These are phyloP conservation scores for Fusarium verrucosum DNA, from an alignment of 2,329 filamentous ascomycete genomes.

Conservation along the genomic window DNA sequence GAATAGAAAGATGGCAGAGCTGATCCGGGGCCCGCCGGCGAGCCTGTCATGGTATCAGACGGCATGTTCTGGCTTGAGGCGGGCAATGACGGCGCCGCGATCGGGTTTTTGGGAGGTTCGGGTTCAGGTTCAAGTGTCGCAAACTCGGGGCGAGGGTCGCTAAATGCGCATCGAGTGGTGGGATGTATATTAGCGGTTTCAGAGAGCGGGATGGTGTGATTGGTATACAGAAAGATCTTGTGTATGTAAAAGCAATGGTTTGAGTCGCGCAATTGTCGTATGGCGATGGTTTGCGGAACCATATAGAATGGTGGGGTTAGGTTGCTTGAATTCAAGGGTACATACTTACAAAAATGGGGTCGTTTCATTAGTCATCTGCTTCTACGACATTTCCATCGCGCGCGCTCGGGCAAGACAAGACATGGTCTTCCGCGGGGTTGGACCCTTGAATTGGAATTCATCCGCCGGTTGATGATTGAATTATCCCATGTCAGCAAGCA, in stretches of 20 bases:
- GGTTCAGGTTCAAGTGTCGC: constrained; percentile 32
- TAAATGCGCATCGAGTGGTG: constrained; percentile 29
- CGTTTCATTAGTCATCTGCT: constrained; percentile 38
- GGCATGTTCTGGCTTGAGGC: constrained; percentile 42
- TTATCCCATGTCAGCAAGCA: neutral
- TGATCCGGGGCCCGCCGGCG: constrained; percentile 47
- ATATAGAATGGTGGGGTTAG: constrained; percentile 40
- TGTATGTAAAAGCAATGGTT: constrained; percentile 21
- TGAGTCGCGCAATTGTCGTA: constrained; percentile 31
- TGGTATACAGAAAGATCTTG: constrained; percentile 6
- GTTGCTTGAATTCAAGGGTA: constrained; percentile 25
- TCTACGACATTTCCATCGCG: constrained; percentile 23
- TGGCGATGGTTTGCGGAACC: constrained; percentile 43
- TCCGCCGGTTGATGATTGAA: neutral
- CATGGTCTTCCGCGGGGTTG: neutral
- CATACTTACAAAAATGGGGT: constrained; percentile 11
- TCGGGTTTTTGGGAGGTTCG: constrained; percentile 37
- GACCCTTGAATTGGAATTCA: constrained; percentile 14
- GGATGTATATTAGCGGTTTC: neutral
- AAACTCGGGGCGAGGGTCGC: constrained; percentile 10
- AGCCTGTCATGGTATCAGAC: constrained; percentile 43
- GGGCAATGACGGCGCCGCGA: constrained; percentile 35
- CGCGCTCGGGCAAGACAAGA: constrained; percentile 25
- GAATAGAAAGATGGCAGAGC: constrained; percentile 60
- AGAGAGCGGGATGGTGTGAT: neutral